phyloP scores from a whole-genome alignment of 169 alveolate species.

The Eimeria praecox region DNA sequence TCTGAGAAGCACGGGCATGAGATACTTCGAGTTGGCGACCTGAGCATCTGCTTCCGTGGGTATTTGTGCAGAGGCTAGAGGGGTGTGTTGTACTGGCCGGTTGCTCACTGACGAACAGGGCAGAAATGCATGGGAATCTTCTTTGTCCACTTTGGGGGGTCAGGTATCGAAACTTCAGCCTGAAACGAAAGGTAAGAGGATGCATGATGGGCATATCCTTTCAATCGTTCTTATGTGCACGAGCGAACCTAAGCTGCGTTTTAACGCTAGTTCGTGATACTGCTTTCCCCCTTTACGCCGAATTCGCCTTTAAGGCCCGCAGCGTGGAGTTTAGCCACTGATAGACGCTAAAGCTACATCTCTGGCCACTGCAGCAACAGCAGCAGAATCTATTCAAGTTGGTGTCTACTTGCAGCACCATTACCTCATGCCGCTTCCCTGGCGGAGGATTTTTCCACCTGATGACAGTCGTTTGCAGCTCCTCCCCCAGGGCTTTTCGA shows the following conservation, averaged over 20 bases:
- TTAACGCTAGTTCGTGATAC: background rate
- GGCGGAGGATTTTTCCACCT: conserved; percentile 45
- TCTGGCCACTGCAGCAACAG: background rate
- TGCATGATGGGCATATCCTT: background rate
- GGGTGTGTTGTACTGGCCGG: background rate
- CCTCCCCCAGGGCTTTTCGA: conserved; percentile 40
- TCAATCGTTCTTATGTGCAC: background rate
- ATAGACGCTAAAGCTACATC: background rate
- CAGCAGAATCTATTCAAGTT: background rate
- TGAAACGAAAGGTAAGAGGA: background rate
- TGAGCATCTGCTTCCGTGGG: background rate
- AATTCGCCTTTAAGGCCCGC: background rate
- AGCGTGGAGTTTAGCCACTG: background rate
- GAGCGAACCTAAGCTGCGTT: background rate
- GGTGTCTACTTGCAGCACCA: background rate
- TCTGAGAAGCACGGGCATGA: background rate
- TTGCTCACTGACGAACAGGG: conserved; percentile 28
- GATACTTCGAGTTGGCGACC: background rate
- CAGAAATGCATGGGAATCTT: conserved; percentile 45
- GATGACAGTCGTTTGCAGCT: conserved; percentile 55
- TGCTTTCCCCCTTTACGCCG: background rate
- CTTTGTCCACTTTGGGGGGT: conserved; percentile 16
- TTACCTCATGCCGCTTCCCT: conserved; percentile 50
- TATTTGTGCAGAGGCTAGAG: background rate
- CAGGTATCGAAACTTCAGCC: conserved; percentile 41